A percentile compares a stretch with the other conserved stretches of the same genome.
These are phyloP conservation scores for Selaginella tamariscina DNA, from an alignment of 75 land plant species.

Conservation along the genomic window DNA sequence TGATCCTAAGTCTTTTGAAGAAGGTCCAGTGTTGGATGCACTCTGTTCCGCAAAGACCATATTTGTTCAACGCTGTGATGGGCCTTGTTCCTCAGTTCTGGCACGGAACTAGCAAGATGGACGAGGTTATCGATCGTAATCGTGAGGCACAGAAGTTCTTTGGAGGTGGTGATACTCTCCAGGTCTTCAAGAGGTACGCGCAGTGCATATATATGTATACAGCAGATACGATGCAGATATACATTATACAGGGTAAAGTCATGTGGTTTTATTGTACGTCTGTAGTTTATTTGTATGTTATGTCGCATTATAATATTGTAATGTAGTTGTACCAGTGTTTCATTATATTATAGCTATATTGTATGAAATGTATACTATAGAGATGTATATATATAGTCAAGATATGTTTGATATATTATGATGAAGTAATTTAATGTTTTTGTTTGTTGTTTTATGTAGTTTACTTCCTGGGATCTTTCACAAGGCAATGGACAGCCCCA, in stretches of 20 bases:
- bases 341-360: too few species aligned
- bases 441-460: constrained; percentile 14
- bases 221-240: too few species aligned
- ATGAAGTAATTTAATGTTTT: neutral
- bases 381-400: too few species aligned
- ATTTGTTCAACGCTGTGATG: constrained; percentile 46
- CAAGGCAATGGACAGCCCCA: constrained; percentile 31
- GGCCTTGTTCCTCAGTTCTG: constrained; percentile 42
- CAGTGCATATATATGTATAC: too few species aligned
- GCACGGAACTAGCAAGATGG: constrained; percentile 42
- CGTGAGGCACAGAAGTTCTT: constrained; percentile 36
- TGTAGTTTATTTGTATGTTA: too few species aligned
- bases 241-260: too few species aligned
- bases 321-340: too few species aligned
- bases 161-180: constrained; percentile 47
- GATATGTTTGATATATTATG: too few species aligned
- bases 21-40: constrained; percentile 19
- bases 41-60: constrained; percentile 36
- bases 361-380: too few species aligned
- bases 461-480: constrained; percentile 34
- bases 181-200: constrained; percentile 39
- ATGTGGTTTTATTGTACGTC: too few species aligned
- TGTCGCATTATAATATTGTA: too few species aligned
- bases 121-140: constrained; percentile 35
- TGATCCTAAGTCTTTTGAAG: constrained; percentile 36